Evolutionary conservation across 805 yeast genomes (phyloP).

Genomic region (Schizosaccharomyces lindneri): DNA sequence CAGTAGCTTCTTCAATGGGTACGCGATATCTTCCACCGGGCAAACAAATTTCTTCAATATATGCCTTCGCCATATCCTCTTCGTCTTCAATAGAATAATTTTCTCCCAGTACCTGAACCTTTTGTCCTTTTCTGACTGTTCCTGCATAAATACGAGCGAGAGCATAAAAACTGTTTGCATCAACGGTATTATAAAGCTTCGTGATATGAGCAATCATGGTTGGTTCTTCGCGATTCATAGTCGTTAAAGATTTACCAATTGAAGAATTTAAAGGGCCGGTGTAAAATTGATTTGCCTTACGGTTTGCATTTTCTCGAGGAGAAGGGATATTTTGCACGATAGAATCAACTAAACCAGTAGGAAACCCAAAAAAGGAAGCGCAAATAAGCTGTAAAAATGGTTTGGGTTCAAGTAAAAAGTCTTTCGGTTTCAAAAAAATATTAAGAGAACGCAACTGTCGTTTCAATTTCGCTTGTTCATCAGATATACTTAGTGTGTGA

Average conservation of each 20-base stretch:
- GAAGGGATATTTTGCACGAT: slow-evolving; percentile 16
- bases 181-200: slow-evolving; percentile 31
- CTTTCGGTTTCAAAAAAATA: slow-evolving; percentile 15
- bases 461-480: slow-evolving; percentile 22
- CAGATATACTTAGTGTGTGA: slow-evolving; percentile 27
- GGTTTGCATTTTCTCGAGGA: slow-evolving; percentile 16
- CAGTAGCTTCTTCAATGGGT: slow-evolving; percentile 25
- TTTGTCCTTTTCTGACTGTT: slow-evolving; percentile 21
- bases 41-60: slow-evolving; percentile 17
- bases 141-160: slow-evolving; percentile 44
- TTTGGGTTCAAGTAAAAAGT: slow-evolving; percentile 27
- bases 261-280: slow-evolving; percentile 13
- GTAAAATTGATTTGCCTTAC: slow-evolving; percentile 8
- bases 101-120: slow-evolving; percentile 33
- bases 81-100: slow-evolving; percentile 21
- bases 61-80: slow-evolving; percentile 24
- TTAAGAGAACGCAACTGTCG: slow-evolving; percentile 25
- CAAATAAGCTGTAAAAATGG: slow-evolving; percentile 32
- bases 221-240: slow-evolving; percentile 13
- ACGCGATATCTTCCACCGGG: slow-evolving; percentile 50
- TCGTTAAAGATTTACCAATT: slow-evolving; percentile 9
- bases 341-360: slow-evolving; percentile 30
- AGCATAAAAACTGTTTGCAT: slow-evolving; percentile 28
- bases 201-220: slow-evolving; percentile 27
- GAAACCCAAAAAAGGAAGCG: slow-evolving; percentile 25